A percentile compares a stretch with the other conserved stretches of the same genome.
These are phyloP conservation scores for Berberis thunbergii DNA, from an alignment of 164 flowering plant genomes.

Conservation along the genomic window DNA sequence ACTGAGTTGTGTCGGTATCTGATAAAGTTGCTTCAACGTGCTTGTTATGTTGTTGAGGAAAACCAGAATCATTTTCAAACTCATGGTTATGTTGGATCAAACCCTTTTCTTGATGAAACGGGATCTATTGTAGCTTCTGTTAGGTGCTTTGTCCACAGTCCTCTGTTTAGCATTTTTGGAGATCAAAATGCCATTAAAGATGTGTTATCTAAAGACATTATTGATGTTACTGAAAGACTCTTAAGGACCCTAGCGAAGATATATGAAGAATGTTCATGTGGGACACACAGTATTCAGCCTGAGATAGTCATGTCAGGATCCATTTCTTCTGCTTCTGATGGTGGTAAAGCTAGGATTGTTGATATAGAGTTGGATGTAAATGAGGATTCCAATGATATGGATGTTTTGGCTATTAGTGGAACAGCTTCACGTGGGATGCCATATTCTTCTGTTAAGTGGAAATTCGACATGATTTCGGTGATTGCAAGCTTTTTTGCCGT, in stretches of 20 bases:
- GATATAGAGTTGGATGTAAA: slow-evolving; percentile 79
- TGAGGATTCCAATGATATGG: slow-evolving; percentile 41
- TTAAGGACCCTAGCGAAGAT: slow-evolving; percentile 42
- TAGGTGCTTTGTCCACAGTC: slow-evolving; percentile 40
- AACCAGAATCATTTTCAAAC: slow-evolving; percentile 22
- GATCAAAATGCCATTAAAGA: slow-evolving; percentile 23
- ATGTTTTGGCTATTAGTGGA: slow-evolving; percentile 28
- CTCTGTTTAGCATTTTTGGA: slow-evolving; percentile 31
- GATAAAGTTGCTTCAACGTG: slow-evolving; percentile 35
- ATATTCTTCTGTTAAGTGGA: slow-evolving; percentile 38
- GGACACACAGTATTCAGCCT: slow-evolving; percentile 20
- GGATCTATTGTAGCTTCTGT: slow-evolving; percentile 32
- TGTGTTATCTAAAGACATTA: slow-evolving; percentile 21
- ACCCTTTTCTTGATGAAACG: slow-evolving; percentile 21
- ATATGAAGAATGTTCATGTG: slow-evolving; percentile 33
- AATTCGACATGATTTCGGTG: slow-evolving; percentile 51
- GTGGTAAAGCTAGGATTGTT: slow-evolving; percentile 34
- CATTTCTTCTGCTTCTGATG: slow-evolving; percentile 12
- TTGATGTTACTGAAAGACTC: slow-evolving; percentile 46
- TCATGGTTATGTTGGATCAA: slow-evolving; percentile 28
- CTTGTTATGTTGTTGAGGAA: slow-evolving; percentile 35
- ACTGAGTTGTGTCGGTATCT: slow-evolving; percentile 34
- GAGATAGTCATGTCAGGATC: slow-evolving; percentile 20
- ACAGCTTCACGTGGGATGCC: slow-evolving; percentile 20
- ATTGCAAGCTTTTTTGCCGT: slow-evolving; percentile 61